A percentile compares a stretch with the other conserved stretches of the same genome.
Evolutionary conservation across 2,329 filamentous ascomycete species (phyloP).

Genomic region (Fusarium sp.): DNA sequence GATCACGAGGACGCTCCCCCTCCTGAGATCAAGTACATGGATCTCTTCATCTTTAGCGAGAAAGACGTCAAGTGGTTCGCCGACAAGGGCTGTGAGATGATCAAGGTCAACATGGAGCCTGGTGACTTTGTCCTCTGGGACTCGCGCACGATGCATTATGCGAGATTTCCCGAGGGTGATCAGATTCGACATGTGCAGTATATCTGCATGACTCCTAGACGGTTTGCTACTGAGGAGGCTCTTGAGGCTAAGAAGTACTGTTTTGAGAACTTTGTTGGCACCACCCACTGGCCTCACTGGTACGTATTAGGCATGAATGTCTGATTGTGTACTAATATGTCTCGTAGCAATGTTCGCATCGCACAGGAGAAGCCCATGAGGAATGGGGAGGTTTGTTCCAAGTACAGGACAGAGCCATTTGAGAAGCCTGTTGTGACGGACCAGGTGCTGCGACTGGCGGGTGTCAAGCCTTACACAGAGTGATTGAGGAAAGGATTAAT

Average conservation of each 20-base stretch:
- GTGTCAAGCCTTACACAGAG: conserved; percentile 31
- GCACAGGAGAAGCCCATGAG: conserved; percentile 37
- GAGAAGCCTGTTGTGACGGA: conserved; percentile 34
- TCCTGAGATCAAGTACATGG: conserved; percentile 46
- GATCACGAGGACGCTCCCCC: conserved; percentile 46
- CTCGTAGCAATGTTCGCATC: conserved; percentile 14
- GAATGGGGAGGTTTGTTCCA: conserved; percentile 30
- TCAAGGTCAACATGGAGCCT: conserved; percentile 54
- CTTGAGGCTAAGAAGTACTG: conserved; percentile 52
- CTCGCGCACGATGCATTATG: conserved; percentile 55
- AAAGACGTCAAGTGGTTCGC: conserved; percentile 51
- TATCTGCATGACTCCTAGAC: conserved; percentile 32
- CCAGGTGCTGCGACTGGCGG: conserved; percentile 26
- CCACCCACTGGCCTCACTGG: conserved; percentile 54
- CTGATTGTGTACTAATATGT: neutral
- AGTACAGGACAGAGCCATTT: conserved; percentile 37
- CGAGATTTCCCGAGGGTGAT: conserved; percentile 49
- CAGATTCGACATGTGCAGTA: conserved; percentile 51
- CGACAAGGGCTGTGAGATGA: conserved; percentile 45
- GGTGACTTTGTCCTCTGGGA: conserved; percentile 56
- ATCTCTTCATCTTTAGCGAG: conserved; percentile 48
- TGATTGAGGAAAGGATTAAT: neutral
- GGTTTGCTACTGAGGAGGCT: conserved; percentile 43
- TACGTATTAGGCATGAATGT: neutral
- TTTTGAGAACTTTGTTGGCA: conserved; percentile 50